Conservation (phyloP, 352 stramenopile species). For the Pythium scleroteichum region DNA sequence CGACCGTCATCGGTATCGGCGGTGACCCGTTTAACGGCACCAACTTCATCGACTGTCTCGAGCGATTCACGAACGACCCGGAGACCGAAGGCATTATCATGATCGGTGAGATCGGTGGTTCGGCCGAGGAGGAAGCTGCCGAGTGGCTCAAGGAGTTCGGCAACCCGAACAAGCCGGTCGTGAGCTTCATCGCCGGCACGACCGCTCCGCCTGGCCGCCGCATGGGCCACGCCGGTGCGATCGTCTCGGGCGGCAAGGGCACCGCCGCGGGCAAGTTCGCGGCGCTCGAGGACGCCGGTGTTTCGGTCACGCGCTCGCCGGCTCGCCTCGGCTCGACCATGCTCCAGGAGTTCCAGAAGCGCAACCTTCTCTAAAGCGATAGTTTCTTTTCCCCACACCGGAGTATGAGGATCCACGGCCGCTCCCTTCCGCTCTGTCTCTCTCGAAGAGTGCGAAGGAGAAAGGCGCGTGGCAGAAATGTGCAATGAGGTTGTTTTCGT, state of each 20-base stretch:
- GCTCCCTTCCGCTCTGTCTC: not conserved
- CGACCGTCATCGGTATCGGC: conserved; percentile 99
- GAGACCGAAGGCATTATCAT: conserved; percentile 99
- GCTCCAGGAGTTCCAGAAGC: conserved; percentile 94
- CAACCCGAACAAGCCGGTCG: conserved; percentile 98
- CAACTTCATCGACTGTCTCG: conserved; percentile 99
- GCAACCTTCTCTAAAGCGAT: conserved; percentile 31
- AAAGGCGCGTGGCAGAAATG: not conserved
- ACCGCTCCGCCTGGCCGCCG: conserved; percentile 97
- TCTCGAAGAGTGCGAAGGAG: not conserved
- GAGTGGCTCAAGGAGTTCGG: conserved; percentile 98
- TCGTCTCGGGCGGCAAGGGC: conserved; percentile 98
- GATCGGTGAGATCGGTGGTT: conserved; percentile 99
- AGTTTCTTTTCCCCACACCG: too few species aligned
- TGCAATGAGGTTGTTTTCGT: not conserved
- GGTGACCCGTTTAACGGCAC: conserved; percentile 99
- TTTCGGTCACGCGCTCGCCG: conserved; percentile 96
- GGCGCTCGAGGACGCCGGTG: conserved; percentile 94
- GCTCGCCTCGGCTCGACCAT: conserved; percentile 96
- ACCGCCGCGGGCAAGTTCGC: conserved; percentile 98
- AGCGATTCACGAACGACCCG: conserved; percentile 99
- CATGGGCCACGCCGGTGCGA: conserved; percentile 99
- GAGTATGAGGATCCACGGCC: too few species aligned
- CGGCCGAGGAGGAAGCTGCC: conserved; percentile 97
- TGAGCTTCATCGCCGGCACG: conserved; percentile 99